A percentile compares a stretch with the other conserved stretches of the same genome.
Evolutionary conservation across 2,329 filamentous ascomycete genomes (phyloP).

Genomic region (Geoglossum cookeanum): DNA sequence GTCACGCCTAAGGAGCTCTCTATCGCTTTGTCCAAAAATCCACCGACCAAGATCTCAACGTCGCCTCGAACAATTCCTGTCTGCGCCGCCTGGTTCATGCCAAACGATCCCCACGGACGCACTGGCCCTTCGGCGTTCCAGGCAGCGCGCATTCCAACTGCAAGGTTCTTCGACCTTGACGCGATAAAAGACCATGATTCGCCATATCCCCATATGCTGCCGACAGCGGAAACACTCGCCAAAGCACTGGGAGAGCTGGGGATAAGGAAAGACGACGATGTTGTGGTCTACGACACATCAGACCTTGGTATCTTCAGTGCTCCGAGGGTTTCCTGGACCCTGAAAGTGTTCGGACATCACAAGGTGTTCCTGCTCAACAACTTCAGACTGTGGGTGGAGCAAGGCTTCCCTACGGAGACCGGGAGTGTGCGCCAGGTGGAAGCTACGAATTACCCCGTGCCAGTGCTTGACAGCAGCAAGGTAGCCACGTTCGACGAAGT

Average conservation of each 20-base stretch:
- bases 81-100: constrained; percentile 90
- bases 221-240: constrained; percentile 60
- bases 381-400: constrained; percentile 80
- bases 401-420: constrained; percentile 65
- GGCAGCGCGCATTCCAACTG: constrained; percentile 65
- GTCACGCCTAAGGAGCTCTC: constrained; percentile 69
- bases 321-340: constrained; percentile 83
- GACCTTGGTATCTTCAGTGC: constrained; percentile 90
- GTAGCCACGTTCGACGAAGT: constrained; percentile 73
- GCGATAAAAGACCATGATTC: constrained; percentile 72
- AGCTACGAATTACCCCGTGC: constrained; percentile 25
- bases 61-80: constrained; percentile 72
- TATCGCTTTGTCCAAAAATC: constrained; percentile 65
- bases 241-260: constrained; percentile 77
- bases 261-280: constrained; percentile 67
- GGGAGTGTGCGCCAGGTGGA: constrained; percentile 29
- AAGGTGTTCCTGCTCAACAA: constrained; percentile 88
- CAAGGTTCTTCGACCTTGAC: constrained; percentile 93
- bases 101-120: constrained; percentile 59
- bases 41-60: constrained; percentile 59
- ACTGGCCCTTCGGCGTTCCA: constrained; percentile 66
- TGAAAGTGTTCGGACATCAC: constrained; percentile 74
- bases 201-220: constrained; percentile 93
- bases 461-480: constrained; percentile 40
- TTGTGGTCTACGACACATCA: constrained; percentile 86